Conservation (phyloP, 345 rosid species). For the Eucalyptus regnans region DNA sequence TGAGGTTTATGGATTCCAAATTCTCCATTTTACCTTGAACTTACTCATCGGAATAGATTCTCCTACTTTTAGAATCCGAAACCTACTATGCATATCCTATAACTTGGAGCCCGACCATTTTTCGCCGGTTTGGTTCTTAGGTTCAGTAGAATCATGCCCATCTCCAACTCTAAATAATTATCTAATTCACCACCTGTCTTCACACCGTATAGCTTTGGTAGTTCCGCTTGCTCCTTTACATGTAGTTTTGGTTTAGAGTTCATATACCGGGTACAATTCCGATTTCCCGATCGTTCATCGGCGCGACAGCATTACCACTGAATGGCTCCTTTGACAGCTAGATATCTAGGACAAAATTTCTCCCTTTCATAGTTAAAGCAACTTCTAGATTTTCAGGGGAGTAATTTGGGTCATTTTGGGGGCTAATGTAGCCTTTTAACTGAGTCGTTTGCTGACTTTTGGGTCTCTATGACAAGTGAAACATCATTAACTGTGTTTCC, state of each 20-base stretch:
- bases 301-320: not conserved
- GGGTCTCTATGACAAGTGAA: not conserved
- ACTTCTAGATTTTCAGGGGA: not conserved
- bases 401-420: not conserved
- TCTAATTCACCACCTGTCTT: not conserved
- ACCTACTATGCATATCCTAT: fast-evolving
- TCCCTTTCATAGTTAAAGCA: not conserved
- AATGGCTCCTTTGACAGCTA: not conserved
- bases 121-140: fast-evolving
- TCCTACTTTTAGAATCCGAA: fast-evolving
- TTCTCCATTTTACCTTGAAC: not conserved
- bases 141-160: not conserved
- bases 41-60: fast-evolving
- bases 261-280: not conserved
- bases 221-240: not conserved
- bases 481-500: not conserved
- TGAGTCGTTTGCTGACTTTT: not conserved
- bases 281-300: not conserved
- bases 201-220: not conserved
- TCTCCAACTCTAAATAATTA: not conserved
- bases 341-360: not conserved
- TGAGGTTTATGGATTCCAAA: too few species aligned
- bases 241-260: not conserved
- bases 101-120: fast-evolving
- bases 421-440: not conserved